Evolutionary conservation across 345 rosid genomes (phyloP), one percentile per base, ranked within the genome.

Genomic region (Turnera subulata): DNA sequence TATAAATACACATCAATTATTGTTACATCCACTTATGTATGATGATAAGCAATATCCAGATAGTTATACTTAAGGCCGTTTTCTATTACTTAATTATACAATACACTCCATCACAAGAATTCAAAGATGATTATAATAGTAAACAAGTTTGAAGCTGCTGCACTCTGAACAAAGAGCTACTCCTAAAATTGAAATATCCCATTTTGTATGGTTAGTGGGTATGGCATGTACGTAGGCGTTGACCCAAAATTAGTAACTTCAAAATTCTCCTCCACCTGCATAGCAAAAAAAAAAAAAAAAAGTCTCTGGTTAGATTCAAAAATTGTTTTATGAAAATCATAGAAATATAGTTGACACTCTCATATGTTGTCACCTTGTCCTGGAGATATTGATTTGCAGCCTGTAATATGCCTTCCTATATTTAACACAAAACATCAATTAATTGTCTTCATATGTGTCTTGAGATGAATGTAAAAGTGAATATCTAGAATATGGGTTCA

Each of bases 341-440:
- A 4, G 0, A 7, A 25, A 15, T 15, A 5, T 21, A 6, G 12
- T 11, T 14, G 16, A 2, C 11, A 9, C 5, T 4, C 6, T 24
- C n/a, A 25, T 56, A 19, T 49, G 7, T 64, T 15, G 15, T 46
- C 74, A 90, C 97, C 95, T 87, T 85, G 46, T 87, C 85, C 46
- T 78, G 91, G 68, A 90, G 86, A 65, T 65, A 76, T 66, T 78
- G 78, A 59, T 90, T 90, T 66, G 93, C 78, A 58, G 91, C 84
- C 55, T 71, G 76, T 73, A 90, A 70, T 47, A 83, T 64, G 58
- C 84, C 91, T 70, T 90, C 97, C 97, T 90, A 19, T 53, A 78
- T 8, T 3, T 3, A 46, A 64, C 33, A 35, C n/a, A 50, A 15
- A 61, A 12, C 43, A 45, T 14, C 9, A 50, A 47, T 29, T 12